Base-by-base conservation (phyloP, 371 early-diverging fungal species). In the Cokeromyces recurvatus region DNA sequence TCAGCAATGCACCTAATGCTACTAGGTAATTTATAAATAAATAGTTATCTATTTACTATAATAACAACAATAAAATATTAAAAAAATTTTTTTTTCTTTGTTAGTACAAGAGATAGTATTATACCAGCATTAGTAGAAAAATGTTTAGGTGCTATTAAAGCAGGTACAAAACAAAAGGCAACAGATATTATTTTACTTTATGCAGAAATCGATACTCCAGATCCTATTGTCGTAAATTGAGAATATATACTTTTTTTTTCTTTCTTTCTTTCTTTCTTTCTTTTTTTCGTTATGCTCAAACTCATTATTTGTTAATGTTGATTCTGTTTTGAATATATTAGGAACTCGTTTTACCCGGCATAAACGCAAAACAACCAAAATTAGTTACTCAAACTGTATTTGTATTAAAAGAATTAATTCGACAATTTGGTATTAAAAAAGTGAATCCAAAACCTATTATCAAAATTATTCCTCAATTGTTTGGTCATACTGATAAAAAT, bases 351-450 rank as follows among this genome's bases (percentile, higher is more conserved):
- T 41, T 95, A 17, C 79, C 82, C 31, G 91, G 86, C 1, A 60
- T 92, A 31, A 78, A 76, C 11, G 87, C 89, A 53, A 98, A 96
- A 58, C 87, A 86, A 43, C 97, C 97, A 4, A 98, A 97, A 62
- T 71, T 90, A 14, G 91, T 93, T 2, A 82, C 88, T 0, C 88
- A 89, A 12, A 73, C 81, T 2, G 86, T 94, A 3, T 45, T 67
- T 11, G 81, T 81, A 0, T 59, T 92, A 7, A 79, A 72, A 34
- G 94, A 91, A 42, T 75, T 90, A 10, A 71, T 97, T 17, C 81
- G 82, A 40, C 70, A 69, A 38, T 97, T 87, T 64, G 98, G 98
- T 24, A 56, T 76, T 11, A 87, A 90, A 51, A 78, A 80, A 34
- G 77, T 91, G 12, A 80, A 72, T 27, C 74, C 89, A 21, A 96